A percentile compares a stretch with the other conserved stretches of the same genome.
Conservation (phyloP, 169 alveolate species). For the Plasmodium blacklocki region DNA sequence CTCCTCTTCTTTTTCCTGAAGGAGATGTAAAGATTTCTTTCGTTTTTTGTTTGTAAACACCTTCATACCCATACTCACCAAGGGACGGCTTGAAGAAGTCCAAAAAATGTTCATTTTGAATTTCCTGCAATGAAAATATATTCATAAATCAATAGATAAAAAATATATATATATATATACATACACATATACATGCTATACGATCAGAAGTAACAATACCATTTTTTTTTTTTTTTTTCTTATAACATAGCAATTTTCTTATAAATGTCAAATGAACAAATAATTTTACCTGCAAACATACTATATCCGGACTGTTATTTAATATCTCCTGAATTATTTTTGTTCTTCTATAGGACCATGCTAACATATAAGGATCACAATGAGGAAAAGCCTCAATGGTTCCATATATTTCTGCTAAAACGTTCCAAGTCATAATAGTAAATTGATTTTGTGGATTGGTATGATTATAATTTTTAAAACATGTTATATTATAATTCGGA, state of each 20-base stretch:
- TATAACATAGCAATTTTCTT: too few relatives aligned
- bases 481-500: conserved; percentile 58
- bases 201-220: too few relatives aligned
- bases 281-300: conserved; percentile 80
- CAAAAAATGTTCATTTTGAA: conserved; percentile 85
- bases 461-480: conserved; percentile 27
- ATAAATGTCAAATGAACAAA: too few relatives aligned
- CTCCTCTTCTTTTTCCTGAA: conserved; percentile 85
- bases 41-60: conserved; percentile 86
- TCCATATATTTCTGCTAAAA: conserved; percentile 87
- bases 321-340: conserved; percentile 85
- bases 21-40: conserved; percentile 85
- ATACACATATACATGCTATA: too few relatives aligned
- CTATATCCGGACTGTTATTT: conserved; percentile 83
- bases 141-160: neutral
- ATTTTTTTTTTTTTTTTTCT: too few relatives aligned
- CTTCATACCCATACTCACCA: conserved; percentile 83
- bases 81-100: conserved; percentile 84
- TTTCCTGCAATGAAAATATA: conserved; percentile 72
- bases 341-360: conserved; percentile 87
- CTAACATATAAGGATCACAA: conserved; percentile 87
- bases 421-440: conserved; percentile 85
- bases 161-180: too few relatives aligned
- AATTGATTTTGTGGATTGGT: conserved; percentile 67
- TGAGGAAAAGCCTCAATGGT: conserved; percentile 87